These are phyloP conservation scores for Boechera divaricarpa DNA, from an alignment of 345 rosid genomes.

Conservation along the genomic window DNA sequence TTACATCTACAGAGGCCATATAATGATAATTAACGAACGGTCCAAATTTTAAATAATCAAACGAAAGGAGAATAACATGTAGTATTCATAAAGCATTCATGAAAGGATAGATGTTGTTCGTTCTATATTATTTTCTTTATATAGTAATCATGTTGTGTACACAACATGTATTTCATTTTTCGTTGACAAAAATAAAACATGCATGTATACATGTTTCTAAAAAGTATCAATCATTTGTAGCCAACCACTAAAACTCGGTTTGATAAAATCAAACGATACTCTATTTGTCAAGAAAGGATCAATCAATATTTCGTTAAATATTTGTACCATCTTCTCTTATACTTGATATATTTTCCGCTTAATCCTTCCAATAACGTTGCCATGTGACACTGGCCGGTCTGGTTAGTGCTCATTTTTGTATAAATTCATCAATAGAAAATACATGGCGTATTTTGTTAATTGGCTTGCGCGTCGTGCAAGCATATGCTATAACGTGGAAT, in stretches of 20 bases:
- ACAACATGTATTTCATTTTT: background rate
- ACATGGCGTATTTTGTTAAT: background rate
- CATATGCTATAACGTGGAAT: slow-evolving; percentile 28
- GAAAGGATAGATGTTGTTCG: background rate
- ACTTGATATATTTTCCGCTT: background rate
- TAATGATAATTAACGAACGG: too few relatives aligned
- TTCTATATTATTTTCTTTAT: background rate
- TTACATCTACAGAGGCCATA: too few relatives aligned
- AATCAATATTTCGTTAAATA: background rate
- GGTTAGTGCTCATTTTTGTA: slow-evolving; percentile 5
- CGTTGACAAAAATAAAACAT: background rate
- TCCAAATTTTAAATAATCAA: too few relatives aligned
- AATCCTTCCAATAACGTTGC: background rate
- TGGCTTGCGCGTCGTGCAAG: slow-evolving; percentile 27
- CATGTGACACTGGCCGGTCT: slow-evolving; percentile 23
- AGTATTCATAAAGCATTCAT: background rate
- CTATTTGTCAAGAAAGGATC: background rate
- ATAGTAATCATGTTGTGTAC: background rate
- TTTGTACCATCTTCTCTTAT: background rate
- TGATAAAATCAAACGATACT: background rate
- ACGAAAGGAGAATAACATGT: background rate
- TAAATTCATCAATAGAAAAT: slow-evolving; percentile 4
- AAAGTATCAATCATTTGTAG: slow-evolving; percentile 19
- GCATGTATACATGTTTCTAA: background rate
- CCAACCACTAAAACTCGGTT: slow-evolving; percentile 8